These are phyloP conservation scores for Arabidopsis arenosa DNA, from an alignment of 345 rosid genomes.

Conservation along the genomic window DNA sequence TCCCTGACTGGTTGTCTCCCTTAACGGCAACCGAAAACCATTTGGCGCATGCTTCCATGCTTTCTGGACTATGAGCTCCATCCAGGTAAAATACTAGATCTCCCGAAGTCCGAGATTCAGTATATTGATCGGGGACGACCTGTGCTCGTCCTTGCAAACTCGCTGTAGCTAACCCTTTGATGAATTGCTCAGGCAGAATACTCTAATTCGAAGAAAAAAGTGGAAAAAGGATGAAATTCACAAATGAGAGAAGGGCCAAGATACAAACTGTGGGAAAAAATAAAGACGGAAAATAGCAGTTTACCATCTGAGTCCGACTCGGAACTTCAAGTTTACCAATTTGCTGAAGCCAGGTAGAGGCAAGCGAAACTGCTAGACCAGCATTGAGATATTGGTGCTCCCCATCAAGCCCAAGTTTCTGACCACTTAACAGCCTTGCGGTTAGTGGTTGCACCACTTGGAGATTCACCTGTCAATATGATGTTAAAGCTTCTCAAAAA, in stretches of 20 bases:
- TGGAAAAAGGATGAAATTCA: conserved; percentile 10
- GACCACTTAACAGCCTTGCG: conserved; percentile 61
- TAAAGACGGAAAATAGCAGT: conserved; percentile 27
- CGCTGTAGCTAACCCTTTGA: conserved; percentile 81
- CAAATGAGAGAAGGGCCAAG: conserved; percentile 1
- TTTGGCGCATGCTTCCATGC: conserved; percentile 90
- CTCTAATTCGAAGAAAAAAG: conserved; percentile 51
- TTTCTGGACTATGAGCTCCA: conserved; percentile 98
- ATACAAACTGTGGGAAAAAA: conserved; percentile 9
- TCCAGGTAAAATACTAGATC: conserved; percentile 85
- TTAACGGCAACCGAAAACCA: conserved; percentile 83
- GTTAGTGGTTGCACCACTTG: conserved; percentile 70
- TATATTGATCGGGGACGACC: conserved; percentile 65
- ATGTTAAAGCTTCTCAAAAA: conserved; percentile 32
- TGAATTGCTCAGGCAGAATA: conserved; percentile 77
- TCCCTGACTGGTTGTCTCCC: conserved; percentile 51
- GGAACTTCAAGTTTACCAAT: conserved; percentile 64
- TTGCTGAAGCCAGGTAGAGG: conserved; percentile 80
- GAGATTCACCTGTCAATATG: conserved; percentile 68
- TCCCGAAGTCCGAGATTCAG: conserved; percentile 54
- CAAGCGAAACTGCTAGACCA: conserved; percentile 82
- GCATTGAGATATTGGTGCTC: conserved; percentile 95
- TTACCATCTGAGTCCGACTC: conserved; percentile 62
- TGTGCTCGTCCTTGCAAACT: conserved; percentile 97
- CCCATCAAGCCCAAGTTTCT: conserved; percentile 87